Evolutionary conservation across 139 green algal genomes (phyloP).

Genomic region (Coccomyxa sp.): DNA sequence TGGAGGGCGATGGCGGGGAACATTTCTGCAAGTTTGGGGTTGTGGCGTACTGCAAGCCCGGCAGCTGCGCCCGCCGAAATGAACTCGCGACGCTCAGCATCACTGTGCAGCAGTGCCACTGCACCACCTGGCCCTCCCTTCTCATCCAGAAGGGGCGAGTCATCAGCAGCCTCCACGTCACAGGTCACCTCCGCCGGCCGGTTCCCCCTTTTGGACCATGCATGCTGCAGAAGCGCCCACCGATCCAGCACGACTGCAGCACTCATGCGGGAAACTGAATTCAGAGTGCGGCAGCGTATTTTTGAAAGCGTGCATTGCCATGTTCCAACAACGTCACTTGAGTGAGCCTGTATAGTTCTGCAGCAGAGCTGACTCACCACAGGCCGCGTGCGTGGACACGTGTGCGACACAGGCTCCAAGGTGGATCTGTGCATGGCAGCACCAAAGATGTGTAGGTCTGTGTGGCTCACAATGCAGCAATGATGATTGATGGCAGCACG

Average conservation of each 20-base stretch:
- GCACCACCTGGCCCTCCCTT: background rate
- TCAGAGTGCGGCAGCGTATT: too few species aligned
- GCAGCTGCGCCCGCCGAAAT: constrained; percentile 77
- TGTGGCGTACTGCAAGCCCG: constrained; percentile 58
- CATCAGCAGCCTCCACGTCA: background rate
- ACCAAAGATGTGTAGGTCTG: too few species aligned
- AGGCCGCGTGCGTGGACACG: constrained; percentile 28
- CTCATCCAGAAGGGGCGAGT: background rate
- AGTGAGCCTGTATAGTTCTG: too few species aligned
- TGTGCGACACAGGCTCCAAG: constrained; percentile 79
- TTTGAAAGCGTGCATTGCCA: too few species aligned
- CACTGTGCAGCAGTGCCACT: constrained; percentile 17
- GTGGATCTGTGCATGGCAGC: constrained; percentile 64
- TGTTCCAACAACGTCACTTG: too few species aligned
- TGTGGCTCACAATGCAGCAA: too few species aligned
- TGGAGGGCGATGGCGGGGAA: too few species aligned
- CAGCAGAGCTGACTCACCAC: background rate
- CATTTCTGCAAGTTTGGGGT: too few species aligned
- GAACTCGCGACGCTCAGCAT: constrained; percentile 77
- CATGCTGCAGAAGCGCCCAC: background rate
- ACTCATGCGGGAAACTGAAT: too few species aligned
- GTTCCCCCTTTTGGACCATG: background rate
- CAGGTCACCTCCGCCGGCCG: too few species aligned
- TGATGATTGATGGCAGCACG: too few species aligned
- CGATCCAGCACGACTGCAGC: background rate